Evolutionary conservation across 208 protist species (phyloP), one percentile per base, ranked within the genome.

Genomic region (Trypanosoma mega): DNA sequence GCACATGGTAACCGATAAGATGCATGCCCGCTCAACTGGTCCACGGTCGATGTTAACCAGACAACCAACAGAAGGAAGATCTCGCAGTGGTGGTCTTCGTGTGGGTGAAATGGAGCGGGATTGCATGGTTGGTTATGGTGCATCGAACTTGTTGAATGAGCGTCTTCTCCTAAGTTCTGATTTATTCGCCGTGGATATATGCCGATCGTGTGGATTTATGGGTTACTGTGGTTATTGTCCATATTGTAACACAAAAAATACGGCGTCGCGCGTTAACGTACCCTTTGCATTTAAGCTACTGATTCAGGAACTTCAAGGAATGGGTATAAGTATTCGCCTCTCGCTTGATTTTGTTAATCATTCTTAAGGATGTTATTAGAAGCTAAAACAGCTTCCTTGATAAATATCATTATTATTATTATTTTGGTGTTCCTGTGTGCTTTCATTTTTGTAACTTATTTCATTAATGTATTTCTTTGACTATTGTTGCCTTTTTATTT

Each of bases 1-100:
- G 82, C 99, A 99, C 77, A 99, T 99, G 98, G 99, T 99, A 2
- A 94, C 98, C 18, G 99, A 99, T 82, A 99, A 99, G 79, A 99
- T 99, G 92, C 99, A 99, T 70, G 97, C 98, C 0, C 83, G 99
- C 31, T 85, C 97, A 2, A 91, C 76, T 4, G 97, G 97, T 7
- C 97, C 97, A 18, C 77, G 87, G 0, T 94, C 94, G 1, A 89
- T 98, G 27, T 75, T 99, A 1, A 99, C 98, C 6, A 73, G 99
- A 18, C 99, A 99, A 80, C 99, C 99, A 5, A 99, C 98, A 0
- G 98, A 99, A 68, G 97, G 98, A 43, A 85, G 99, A 41, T 82
- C 97, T 11, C 79, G 96, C 33, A 97, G 98, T 34, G 99, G 99
- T 72, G 99, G 99, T 16, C 86, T 99, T 48, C 91, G 99, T 62